Conservation (phyloP, 345 rosid species). For the Isatis tinctoria region DNA sequence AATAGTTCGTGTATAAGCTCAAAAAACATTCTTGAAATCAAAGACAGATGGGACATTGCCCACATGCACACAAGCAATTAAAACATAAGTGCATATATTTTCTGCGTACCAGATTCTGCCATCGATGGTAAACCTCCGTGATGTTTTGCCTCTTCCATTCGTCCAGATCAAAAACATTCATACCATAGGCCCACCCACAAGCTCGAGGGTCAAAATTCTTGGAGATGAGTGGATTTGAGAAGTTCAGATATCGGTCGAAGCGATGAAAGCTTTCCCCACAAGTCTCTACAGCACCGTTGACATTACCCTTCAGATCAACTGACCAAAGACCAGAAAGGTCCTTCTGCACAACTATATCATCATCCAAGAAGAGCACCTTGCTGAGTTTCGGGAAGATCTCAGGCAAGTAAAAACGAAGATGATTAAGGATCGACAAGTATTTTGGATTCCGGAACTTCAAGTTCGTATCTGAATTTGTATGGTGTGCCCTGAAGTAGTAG, state of each 20-base stretch:
- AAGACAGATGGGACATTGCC: conserved; percentile 9
- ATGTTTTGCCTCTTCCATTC: conserved; percentile 90
- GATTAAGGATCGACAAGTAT: conserved; percentile 91
- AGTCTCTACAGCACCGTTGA: conserved; percentile 98
- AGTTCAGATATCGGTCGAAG: conserved; percentile 94
- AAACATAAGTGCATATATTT: neutral
- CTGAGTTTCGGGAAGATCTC: conserved; percentile 91
- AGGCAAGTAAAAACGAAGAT: conserved; percentile 94
- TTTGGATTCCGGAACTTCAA: conserved; percentile 95
- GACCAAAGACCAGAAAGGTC: conserved; percentile 87
- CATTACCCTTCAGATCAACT: conserved; percentile 85
- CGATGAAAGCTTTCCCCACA: conserved; percentile 97
- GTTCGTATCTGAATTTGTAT: conserved; percentile 66
- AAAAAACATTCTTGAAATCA: conserved; percentile 1
- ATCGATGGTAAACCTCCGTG: conserved; percentile 79
- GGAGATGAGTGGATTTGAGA: conserved; percentile 89
- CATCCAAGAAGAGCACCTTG: conserved; percentile 90
- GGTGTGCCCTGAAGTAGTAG: conserved; percentile 87
- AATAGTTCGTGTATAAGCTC: neutral
- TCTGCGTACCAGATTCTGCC: conserved; percentile 87
- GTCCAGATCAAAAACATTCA: conserved; percentile 87
- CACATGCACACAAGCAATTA: conserved; percentile 5
- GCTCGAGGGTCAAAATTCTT: conserved; percentile 86
- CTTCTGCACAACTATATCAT: conserved; percentile 90
- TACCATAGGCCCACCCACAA: conserved; percentile 99